Evolutionary conservation across 768 basidiomycete genomes (phyloP), one percentile per base, ranked within the genome.

Genomic region (Termitomyces eurrhizus): DNA sequence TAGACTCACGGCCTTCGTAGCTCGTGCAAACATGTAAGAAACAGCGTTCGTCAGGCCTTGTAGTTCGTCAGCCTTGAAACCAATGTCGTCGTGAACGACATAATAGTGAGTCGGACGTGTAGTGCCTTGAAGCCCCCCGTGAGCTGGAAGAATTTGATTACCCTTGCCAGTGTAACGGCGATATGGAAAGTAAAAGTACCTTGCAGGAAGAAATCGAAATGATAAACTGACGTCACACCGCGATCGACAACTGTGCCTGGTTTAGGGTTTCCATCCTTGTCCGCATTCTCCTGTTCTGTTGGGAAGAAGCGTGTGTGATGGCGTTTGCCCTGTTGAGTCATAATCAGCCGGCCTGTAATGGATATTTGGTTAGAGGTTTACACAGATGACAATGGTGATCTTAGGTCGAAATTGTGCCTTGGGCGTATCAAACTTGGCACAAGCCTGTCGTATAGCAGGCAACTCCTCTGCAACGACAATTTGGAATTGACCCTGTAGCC

Each of bases 1-100:
- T 24, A 93, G 78, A 67, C 89, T 91, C 54, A 95, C 93, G 0
- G 92, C 89, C 65, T 92, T 90, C 3, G 93, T 95, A 2, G 93
- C 92, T 16, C 93, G 87, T 6, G 89, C 90, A 66, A 91, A 95
- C 70, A 90, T 80, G 71, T 92, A 93, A 71, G 86, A 85, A 61
- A 87, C 78, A 13, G 82, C 72, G 70, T 93, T 87, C 21, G 89
- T 87, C 51, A 91, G 79, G 36, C 76, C 73, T 69, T 95, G 92
- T 5, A 93, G 73, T 13, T 80, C 77, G 69, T 95, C 90, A 0
- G 90, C 85, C 6, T 72, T 76, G 62, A 93, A 84, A 6, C 71
- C 74, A 63, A 86, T 88, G 68, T 93, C 89, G 70, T 94, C 92
- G 68, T 92, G 87, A 8, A 93, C 83, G 41, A 92, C 88, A 52